Conservation (phyloP, 2,329 filamentous ascomycete genomes). For the Coniochaeta hoffmannii region DNA sequence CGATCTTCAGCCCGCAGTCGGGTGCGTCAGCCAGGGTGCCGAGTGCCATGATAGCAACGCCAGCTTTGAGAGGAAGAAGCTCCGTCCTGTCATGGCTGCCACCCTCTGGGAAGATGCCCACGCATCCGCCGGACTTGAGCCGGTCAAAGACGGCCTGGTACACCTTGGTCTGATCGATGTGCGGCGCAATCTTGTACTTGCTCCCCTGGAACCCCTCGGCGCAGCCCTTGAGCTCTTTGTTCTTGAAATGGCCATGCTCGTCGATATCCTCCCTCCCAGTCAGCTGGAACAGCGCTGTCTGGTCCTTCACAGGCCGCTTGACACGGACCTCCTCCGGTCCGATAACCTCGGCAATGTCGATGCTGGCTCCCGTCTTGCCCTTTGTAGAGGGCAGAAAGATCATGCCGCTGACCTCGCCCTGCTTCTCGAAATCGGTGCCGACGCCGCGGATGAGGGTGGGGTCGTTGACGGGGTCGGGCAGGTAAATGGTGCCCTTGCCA, state of each 20-base stretch:
- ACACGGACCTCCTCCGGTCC: conserved; percentile 74
- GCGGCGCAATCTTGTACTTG: conserved; percentile 81
- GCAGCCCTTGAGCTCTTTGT: conserved; percentile 44
- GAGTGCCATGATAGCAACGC: conserved; percentile 95
- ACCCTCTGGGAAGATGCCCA: conserved; percentile 95
- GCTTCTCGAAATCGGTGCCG: conserved; percentile 73
- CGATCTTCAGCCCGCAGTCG: conserved; percentile 84
- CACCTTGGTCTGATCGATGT: conserved; percentile 88
- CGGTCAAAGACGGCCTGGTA: conserved; percentile 89
- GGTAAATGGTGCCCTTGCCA: conserved; percentile 72
- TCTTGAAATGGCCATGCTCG: conserved; percentile 54
- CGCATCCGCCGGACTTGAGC: conserved; percentile 74
- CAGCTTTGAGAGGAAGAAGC: conserved; percentile 86
- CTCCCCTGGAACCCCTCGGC: conserved; percentile 64
- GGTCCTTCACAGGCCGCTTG: conserved; percentile 80
- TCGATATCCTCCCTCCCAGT: conserved; percentile 72
- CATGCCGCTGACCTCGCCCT: conserved; percentile 72
- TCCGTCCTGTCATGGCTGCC: conserved; percentile 93
- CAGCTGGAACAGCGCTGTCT: conserved; percentile 68
- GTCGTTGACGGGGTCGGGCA: conserved; percentile 80
- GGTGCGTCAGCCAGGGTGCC: conserved; percentile 81
- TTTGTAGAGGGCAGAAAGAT: conserved; percentile 81
- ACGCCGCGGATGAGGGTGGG: conserved; percentile 72
- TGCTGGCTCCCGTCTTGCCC: conserved; percentile 65
- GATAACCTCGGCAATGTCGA: conserved; percentile 76